Conservation (phyloP, 768 basidiomycete genomes). For the Termitomyces sp. region DNA sequence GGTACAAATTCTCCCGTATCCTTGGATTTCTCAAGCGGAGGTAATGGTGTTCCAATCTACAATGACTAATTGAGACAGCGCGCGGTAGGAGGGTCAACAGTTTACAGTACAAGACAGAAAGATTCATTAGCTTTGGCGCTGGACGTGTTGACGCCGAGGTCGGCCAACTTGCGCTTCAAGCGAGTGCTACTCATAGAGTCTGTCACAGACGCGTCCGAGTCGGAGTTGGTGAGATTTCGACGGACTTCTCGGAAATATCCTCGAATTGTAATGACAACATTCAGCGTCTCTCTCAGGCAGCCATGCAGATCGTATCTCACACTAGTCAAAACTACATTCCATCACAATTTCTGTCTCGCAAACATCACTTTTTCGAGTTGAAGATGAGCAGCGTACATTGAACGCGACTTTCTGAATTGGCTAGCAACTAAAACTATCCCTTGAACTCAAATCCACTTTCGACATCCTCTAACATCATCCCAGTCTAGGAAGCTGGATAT, state of each 20-base stretch:
- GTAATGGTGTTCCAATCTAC: constrained; percentile 91
- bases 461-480: background rate
- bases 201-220: background rate
- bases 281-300: background rate
- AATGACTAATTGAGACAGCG: background rate
- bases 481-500: too few species aligned
- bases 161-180: constrained; percentile 16
- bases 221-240: background rate
- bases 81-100: background rate
- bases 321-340: background rate
- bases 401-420: background rate
- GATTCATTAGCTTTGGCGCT: constrained; percentile 16
- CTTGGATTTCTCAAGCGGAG: constrained; percentile 89
- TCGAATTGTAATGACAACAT: background rate
- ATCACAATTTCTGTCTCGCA: too few species aligned
- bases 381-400: background rate
- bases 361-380: too few species aligned
- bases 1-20: constrained; percentile 95
- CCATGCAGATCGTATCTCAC: background rate
- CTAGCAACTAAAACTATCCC: background rate
- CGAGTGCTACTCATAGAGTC: constrained; percentile 12
- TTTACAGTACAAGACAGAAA: constrained; percentile 14
- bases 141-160: constrained; percentile 18
- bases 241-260: background rate
- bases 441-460: background rate